Percentiles rank a stretch among this genome's conserved stretches.
Conservation (phyloP, 31 red algal genomes). For the Bonnemaisonia californica region DNA sequence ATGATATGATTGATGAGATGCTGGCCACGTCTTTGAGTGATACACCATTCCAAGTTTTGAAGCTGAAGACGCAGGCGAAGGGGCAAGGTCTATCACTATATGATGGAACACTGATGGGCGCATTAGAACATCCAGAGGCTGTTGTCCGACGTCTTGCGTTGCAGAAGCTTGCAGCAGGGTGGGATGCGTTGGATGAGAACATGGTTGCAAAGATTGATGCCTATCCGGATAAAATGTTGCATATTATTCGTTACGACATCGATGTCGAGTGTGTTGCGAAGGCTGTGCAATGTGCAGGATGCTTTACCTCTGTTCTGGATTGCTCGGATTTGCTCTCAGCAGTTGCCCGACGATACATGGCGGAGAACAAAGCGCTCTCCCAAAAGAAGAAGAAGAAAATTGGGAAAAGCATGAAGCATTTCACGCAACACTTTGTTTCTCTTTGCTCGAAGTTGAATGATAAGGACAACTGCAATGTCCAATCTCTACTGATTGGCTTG, state of each 20-base stretch:
- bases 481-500: slow-evolving; percentile 9
- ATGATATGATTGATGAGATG: slow-evolving; percentile 14
- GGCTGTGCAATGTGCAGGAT: background rate
- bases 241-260: background rate
- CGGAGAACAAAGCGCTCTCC: background rate
- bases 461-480: background rate
- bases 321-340: background rate
- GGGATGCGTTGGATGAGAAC: background rate
- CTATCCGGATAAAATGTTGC: background rate
- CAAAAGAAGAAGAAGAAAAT: slow-evolving; percentile 5
- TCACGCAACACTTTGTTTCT: background rate
- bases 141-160: slow-evolving; percentile 18
- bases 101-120: background rate
- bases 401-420: background rate
- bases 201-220: background rate
- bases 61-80: background rate
- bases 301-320: background rate
- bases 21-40: slow-evolving; percentile 16
- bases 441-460: background rate
- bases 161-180: background rate
- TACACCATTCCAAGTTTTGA: slow-evolving; percentile 19
- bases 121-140: slow-evolving; percentile 44
- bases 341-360: background rate
- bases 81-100: background rate
- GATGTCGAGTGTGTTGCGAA: background rate